Percentiles rank a stretch among this genome's conserved stretches.
Conservation (phyloP, 73 alveolate genomes). For the Tetrahymena borealis region DNA sequence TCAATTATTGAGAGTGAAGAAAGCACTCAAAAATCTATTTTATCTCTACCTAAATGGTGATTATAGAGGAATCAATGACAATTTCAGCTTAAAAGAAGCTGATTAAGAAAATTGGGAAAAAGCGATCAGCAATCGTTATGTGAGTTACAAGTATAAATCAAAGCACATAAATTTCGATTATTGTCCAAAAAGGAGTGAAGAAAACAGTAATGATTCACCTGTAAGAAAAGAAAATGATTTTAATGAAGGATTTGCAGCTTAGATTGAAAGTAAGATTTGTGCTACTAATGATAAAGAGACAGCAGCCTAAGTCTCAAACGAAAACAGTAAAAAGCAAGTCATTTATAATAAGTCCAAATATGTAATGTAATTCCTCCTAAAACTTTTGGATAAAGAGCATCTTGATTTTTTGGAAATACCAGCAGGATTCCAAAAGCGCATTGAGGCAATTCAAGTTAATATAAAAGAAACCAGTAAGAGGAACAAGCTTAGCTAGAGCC, state of each 20-base stretch:
- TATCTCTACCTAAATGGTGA: not conserved
- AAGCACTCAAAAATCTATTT: not conserved
- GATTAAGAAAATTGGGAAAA: not conserved
- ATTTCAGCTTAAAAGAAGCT: not conserved
- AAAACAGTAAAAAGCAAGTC: not conserved
- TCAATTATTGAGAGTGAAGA: not conserved
- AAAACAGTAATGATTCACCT: not conserved
- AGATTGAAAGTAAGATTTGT: not conserved
- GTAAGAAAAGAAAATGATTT: not conserved
- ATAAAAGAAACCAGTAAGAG: not conserved
- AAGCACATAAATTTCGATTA: not conserved
- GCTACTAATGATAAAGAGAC: not conserved
- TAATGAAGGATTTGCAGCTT: too few species aligned
- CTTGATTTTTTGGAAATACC: not conserved
- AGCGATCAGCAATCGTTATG: not conserved
- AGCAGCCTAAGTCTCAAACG: not conserved
- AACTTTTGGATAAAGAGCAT: not conserved
- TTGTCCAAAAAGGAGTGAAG: not conserved
- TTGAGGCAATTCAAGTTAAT: not conserved
- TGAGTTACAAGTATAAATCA: not conserved
- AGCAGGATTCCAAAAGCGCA: not conserved
- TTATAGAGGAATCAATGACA: not conserved
- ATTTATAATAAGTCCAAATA: not conserved
- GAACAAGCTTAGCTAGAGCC: not conserved
- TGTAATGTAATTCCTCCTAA: not conserved